Percentiles rank a stretch among this genome's conserved stretches.
Conservation (phyloP, 495 filamentous ascomycete genomes). For the Daldinia childiae region DNA sequence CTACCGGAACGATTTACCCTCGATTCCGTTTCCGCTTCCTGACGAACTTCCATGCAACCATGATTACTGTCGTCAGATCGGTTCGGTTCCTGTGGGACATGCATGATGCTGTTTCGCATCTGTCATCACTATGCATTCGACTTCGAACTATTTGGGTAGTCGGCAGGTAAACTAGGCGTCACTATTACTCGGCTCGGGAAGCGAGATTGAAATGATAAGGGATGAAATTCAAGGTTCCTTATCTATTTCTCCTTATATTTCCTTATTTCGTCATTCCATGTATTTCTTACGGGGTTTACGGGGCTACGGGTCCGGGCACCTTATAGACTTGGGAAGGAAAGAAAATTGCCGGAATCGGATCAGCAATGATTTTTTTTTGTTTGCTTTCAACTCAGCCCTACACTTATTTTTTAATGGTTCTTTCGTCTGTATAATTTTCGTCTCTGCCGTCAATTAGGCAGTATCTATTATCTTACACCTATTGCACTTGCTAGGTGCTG, state of each 20-base stretch:
- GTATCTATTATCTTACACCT: background rate
- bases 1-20: constrained; percentile 32
- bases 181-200: constrained; percentile 11
- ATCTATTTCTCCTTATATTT: background rate
- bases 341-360: constrained; percentile 38
- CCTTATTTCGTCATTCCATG: constrained; percentile 27
- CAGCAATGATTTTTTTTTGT: constrained; percentile 33
- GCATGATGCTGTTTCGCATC: constrained; percentile 41
- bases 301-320: constrained; percentile 27
- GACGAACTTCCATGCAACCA: constrained; percentile 31
- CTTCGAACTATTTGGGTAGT: constrained; percentile 7
- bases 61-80: constrained; percentile 20
- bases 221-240: constrained; percentile 16
- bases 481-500: constrained; percentile 20
- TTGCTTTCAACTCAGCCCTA: background rate
- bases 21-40: constrained; percentile 31
- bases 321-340: constrained; percentile 33
- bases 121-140: constrained; percentile 37
- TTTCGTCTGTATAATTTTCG: constrained; percentile 34
- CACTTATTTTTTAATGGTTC: constrained; percentile 32
- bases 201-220: constrained; percentile 1
- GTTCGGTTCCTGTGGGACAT: constrained; percentile 8
- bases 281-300: constrained; percentile 15
- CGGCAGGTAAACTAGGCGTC: constrained; percentile 26
- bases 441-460: constrained; percentile 11